Evolutionary conservation across 495 filamentous ascomycete genomes (phyloP), one percentile per base, ranked within the genome.

Genomic region (Saxophila tyrrhenica): DNA sequence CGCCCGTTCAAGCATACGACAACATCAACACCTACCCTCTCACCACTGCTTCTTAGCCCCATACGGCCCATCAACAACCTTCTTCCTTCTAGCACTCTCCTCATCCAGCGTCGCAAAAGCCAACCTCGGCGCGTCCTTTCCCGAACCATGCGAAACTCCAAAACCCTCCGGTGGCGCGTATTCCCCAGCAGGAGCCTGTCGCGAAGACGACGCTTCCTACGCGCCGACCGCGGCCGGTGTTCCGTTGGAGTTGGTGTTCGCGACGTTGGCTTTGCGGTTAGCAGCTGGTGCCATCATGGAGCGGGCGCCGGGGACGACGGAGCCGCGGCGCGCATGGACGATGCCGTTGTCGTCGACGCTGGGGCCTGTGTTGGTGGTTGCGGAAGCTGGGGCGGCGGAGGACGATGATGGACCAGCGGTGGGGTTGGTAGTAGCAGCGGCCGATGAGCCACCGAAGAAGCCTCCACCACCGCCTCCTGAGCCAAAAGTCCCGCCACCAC

Each of bases 271-370:
- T 35, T 60, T 60, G 39, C 57, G 24, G 32, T 45, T 55, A 8
- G 46, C 23, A 7, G 45, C 52, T 21, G 54, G 54, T 13, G 54
- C 54, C 54, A 56, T 61, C 58, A 61, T 61, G 29, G 53, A 57
- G 13, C 58, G 16, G 11, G 58, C 58, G 10, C 58, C 58, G 11
- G 54, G 58, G 11, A 57, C 38, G 2, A 61, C 54, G 44, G 48
- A 50, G 1, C 25, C 43, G 19, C 29, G 50, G 39, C 54, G 35
- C 13, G 50, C 58, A 23, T 61, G 58, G 13, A 44, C 44, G 11
- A 45, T 23, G 19, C 54, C 50, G 16, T 50, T 25, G 11, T 44
- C 45, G 22, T 61, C 58, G 19, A 38, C 53, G 10, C 24, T 42
- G 5, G 48, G 45, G 17, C 20, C 54, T 43, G 46, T 20, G 17